phyloP scores from a whole-genome alignment of 371 early-diverging fungal species.

The Zychaea mexicana region DNA sequence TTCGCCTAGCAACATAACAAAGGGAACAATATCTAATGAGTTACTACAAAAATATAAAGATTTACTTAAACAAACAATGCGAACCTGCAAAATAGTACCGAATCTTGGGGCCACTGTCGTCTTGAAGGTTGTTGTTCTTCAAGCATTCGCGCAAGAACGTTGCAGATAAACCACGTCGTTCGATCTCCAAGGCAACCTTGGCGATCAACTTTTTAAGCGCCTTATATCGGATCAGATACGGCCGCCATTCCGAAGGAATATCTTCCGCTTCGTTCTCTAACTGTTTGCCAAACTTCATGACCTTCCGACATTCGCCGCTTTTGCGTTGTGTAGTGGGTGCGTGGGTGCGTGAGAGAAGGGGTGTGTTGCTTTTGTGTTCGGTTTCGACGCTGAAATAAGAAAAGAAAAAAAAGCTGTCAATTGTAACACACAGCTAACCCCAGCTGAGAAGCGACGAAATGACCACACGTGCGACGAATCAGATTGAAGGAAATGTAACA shows the following conservation, averaged over 20 bases:
- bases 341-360: too few relatives aligned
- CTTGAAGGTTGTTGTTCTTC: slow-evolving; percentile 21
- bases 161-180: slow-evolving; percentile 56
- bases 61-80: background rate
- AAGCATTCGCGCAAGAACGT: slow-evolving; percentile 52
- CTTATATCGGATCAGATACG: slow-evolving; percentile 69
- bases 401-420: background rate
- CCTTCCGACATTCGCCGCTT: background rate
- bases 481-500: background rate
- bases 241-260: slow-evolving; percentile 72
- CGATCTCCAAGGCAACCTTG: slow-evolving; percentile 69
- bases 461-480: background rate
- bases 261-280: slow-evolving; percentile 69
- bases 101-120: slow-evolving; percentile 35
- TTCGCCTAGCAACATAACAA: too few relatives aligned
- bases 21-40: too few relatives aligned
- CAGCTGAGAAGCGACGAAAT: background rate
- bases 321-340: too few relatives aligned
- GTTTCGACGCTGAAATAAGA: background rate
- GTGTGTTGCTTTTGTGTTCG: background rate
- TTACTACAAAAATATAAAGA: background rate
- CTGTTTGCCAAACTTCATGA: slow-evolving; percentile 80
- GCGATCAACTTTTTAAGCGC: slow-evolving; percentile 65
- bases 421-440: background rate
- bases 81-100: slow-evolving; percentile 62